phyloP scores from a whole-genome alignment of 805 yeast genomes.

The Cyberlindnera bimundalis region DNA sequence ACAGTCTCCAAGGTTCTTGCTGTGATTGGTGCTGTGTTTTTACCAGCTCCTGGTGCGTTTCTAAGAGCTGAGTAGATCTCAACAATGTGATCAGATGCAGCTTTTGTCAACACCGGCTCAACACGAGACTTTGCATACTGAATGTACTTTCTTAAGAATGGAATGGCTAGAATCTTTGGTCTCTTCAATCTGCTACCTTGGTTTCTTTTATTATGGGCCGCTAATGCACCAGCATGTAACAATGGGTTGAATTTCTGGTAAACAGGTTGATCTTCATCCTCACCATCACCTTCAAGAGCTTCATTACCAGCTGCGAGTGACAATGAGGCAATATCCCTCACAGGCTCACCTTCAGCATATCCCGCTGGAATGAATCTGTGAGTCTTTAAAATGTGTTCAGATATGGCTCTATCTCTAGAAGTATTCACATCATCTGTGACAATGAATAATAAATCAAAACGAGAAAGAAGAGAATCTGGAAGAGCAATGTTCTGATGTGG shows the following conservation, averaged over 20 bases:
- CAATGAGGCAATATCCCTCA: constrained; percentile 69
- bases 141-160: constrained; percentile 85
- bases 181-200: constrained; percentile 30
- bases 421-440: constrained; percentile 95
- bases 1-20: constrained; percentile 97
- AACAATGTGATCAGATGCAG: constrained; percentile 79
- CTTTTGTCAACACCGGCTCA: constrained; percentile 72
- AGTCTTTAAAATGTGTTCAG: constrained; percentile 93
- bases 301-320: constrained; percentile 80
- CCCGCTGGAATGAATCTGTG: constrained; percentile 90
- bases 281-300: constrained; percentile 48
- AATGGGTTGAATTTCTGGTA: constrained; percentile 81
- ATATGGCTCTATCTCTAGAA: constrained; percentile 75
- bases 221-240: constrained; percentile 73
- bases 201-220: constrained; percentile 32
- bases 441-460: constrained; percentile 92
- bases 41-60: constrained; percentile 64
- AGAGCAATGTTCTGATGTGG: constrained; percentile 96
- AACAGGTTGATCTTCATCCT: constrained; percentile 42
- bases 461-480: constrained; percentile 93
- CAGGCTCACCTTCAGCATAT: constrained; percentile 87
- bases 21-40: constrained; percentile 88
- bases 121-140: constrained; percentile 91
- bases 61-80: constrained; percentile 76
- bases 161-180: constrained; percentile 61